Evolutionary conservation across 495 filamentous ascomycete genomes (phyloP), one percentile per base, ranked within the genome.

Genomic region (Neohortaea acidophila): DNA sequence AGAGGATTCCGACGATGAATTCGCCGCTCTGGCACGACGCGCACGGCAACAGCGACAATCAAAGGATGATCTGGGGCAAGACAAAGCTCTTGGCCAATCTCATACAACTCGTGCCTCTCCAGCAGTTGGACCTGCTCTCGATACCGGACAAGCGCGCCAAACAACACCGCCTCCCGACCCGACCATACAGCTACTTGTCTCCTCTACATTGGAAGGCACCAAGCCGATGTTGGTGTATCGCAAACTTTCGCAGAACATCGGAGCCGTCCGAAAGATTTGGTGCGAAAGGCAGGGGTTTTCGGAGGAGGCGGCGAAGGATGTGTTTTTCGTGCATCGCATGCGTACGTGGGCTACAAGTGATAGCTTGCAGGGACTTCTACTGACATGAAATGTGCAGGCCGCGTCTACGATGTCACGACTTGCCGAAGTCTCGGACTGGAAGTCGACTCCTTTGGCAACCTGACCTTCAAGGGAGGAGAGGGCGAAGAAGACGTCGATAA

Each of bases 281-380:
- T 81, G 69, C 45, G 57, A 68, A 10, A 65, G 61, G 17, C 75
- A 84, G 44, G 56, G 49, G 2, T 63, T 84, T 33, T 45, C 56
- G 1, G 47, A 25, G 11, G 64, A 65, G 7, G 41, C 64, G 27
- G 59, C 67, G 12, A 55, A 57, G 17, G 52, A 60, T 5, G 59
- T 94, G 7, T 80, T 84, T 47, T 57, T 94, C 12, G 87, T 81
- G 2, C 93, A 84, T 79, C 77, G 73, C 36, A 70, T 73, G 6
- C 73, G 72, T 32, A 71, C 74, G 42, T n/a, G n/a, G n/a, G n/a
- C n/a, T n/a, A n/a, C n/a, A n/a, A n/a, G n/a, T n/a, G n/a, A n/a
- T n/a, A n/a, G n/a, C n/a, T n/a, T n/a, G n/a, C n/a, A n/a, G n/a
- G n/a, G n/a, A n/a, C n/a, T n/a, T n/a, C n/a, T n/a, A n/a, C n/a